Conservation (phyloP, 2,329 filamentous ascomycete genomes). For the Xenoacremonium recifei region DNA sequence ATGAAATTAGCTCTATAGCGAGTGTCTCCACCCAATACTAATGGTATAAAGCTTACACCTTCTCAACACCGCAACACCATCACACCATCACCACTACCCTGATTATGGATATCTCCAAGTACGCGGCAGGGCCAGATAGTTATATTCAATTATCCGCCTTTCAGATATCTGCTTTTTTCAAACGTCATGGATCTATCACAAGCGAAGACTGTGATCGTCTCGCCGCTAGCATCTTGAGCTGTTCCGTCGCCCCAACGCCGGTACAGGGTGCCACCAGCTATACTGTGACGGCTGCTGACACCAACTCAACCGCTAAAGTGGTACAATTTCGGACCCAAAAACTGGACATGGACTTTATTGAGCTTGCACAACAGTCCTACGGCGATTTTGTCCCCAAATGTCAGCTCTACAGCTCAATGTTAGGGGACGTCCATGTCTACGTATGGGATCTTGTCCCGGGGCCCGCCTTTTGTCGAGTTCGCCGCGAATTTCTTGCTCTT, state of each 20-base stretch:
- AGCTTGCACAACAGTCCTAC: constrained; percentile 10
- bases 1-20: too few relatives aligned
- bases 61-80: too few relatives aligned
- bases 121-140: constrained; percentile 4
- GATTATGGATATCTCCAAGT: constrained; percentile 8
- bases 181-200: constrained; percentile 1
- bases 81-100: constrained; percentile 1
- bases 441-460: constrained; percentile 12
- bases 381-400: constrained; percentile 12
- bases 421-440: constrained; percentile 13
- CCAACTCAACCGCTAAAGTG: constrained; percentile 3
- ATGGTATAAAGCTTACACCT: too few relatives aligned
- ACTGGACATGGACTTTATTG: constrained; percentile 9
- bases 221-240: constrained; percentile 6
- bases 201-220: constrained; percentile 11
- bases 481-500: constrained; percentile 5
- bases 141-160: constrained; percentile 7
- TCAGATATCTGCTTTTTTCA: constrained; percentile 12
- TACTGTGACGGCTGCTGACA: constrained; percentile 10
- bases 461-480: constrained; percentile 10
- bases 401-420: constrained; percentile 1
- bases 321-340: constrained; percentile 17
- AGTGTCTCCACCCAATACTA: too few relatives aligned
- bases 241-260: constrained; percentile 12
- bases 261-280: constrained; percentile 20